These are phyloP conservation scores for Calycina marina DNA, from an alignment of 2,329 filamentous ascomycete species.

Conservation along the genomic window DNA sequence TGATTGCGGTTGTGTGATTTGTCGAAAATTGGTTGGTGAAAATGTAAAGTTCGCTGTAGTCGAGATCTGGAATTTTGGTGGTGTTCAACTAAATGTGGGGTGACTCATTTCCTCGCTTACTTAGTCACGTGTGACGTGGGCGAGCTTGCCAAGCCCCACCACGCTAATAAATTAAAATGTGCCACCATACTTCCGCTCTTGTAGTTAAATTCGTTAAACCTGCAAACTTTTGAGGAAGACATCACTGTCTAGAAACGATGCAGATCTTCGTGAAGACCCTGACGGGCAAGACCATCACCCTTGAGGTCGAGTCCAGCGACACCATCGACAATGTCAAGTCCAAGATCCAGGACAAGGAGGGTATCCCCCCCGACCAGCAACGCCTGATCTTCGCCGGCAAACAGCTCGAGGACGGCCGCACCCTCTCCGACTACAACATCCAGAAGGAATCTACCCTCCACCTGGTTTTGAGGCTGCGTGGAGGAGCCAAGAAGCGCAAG, in stretches of 20 bases:
- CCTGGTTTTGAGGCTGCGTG: conserved; percentile 93
- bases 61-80: too few relatives aligned
- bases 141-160: too few relatives aligned
- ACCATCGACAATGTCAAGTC: conserved; percentile 99
- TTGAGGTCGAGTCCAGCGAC: conserved; percentile 99
- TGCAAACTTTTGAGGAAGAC: conserved; percentile 20
- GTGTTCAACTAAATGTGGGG: too few relatives aligned
- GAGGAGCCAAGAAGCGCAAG: conserved; percentile 99
- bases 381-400: conserved; percentile 99
- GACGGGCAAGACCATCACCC: conserved; percentile 99
- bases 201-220: too few relatives aligned
- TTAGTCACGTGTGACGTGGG: too few relatives aligned
- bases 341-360: conserved; percentile 98
- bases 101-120: too few relatives aligned
- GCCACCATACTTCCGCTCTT: too few relatives aligned
- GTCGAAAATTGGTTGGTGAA: conserved; percentile 1
- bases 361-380: conserved; percentile 97
- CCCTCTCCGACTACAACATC: conserved; percentile 99
- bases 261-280: conserved; percentile 54
- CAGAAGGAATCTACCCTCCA: conserved; percentile 99
- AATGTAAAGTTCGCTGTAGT: neutral
- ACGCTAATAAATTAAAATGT: too few relatives aligned
- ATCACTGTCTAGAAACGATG: conserved; percentile 22
- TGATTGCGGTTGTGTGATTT: conserved; percentile 42
- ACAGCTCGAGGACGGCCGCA: conserved; percentile 99